Evolutionary conservation across 805 yeast genomes (phyloP).

Genomic region (Kodamaea nitidulidarum): DNA sequence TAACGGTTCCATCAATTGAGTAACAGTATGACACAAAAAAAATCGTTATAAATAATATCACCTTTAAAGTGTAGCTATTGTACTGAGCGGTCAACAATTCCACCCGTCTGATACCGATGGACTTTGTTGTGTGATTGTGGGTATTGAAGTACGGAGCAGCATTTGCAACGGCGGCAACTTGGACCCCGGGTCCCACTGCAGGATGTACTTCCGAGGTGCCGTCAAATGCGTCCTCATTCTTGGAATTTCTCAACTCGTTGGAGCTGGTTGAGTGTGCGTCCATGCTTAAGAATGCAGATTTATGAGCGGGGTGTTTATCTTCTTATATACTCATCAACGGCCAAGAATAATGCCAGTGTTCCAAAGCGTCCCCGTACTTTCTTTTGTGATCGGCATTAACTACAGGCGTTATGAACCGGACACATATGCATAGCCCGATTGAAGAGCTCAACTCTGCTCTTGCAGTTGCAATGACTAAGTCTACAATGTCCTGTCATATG

Average conservation of each 20-base stretch:
- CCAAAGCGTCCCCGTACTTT: too few relatives aligned
- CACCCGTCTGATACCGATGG: constrained; percentile 52
- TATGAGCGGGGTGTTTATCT: too few relatives aligned
- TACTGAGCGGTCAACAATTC: constrained; percentile 55
- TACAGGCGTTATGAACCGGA: too few relatives aligned
- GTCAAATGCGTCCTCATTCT: neutral
- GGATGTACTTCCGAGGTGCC: neutral
- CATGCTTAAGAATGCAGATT: too few relatives aligned
- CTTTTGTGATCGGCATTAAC: too few relatives aligned
- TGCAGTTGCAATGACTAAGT: too few relatives aligned
- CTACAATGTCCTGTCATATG: too few relatives aligned
- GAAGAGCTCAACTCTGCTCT: too few relatives aligned
- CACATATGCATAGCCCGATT: too few relatives aligned
- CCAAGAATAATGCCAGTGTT: neutral
- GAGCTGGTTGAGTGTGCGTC: constrained; percentile 1
- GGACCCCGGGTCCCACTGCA: neutral
- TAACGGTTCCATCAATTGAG: constrained; percentile 52
- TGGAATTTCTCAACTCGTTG: constrained; percentile 1
- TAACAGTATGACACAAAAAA: constrained; percentile 57
- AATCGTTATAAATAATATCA: constrained; percentile 43
- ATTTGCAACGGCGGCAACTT: neutral
- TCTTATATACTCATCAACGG: too few relatives aligned
- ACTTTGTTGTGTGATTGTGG: constrained; percentile 17
- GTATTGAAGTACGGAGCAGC: neutral
- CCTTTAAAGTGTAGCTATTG: constrained; percentile 28